Conservation (phyloP, 2,329 filamentous ascomycete genomes). For the Calonectria pteridis region DNA sequence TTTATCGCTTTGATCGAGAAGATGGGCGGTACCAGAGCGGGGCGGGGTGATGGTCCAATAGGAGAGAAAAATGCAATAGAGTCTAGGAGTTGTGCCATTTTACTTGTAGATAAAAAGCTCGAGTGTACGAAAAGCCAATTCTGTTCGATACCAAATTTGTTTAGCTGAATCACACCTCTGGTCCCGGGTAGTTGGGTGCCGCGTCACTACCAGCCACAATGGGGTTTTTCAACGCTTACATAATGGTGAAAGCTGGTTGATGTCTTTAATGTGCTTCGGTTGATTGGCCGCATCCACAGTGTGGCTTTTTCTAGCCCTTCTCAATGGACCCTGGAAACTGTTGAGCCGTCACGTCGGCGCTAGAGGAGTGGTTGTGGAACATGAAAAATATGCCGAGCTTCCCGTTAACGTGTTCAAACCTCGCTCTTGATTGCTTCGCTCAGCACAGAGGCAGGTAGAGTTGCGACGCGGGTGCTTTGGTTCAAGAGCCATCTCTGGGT, state of each 20-base stretch:
- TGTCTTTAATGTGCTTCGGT: not conserved
- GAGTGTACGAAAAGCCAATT: no score
- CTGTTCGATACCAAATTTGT: no score
- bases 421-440: not conserved
- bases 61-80: not conserved
- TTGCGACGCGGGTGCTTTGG: not conserved
- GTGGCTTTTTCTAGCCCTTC: not conserved
- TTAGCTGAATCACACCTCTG: no score
- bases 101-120: not conserved
- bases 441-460: not conserved
- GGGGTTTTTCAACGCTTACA: not conserved
- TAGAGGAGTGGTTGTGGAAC: not conserved
- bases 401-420: not conserved
- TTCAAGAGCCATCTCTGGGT: not conserved
- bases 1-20: conserved; percentile 8
- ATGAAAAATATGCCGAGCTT: not conserved
- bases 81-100: not conserved
- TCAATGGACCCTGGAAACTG: not conserved
- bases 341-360: not conserved
- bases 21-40: not conserved
- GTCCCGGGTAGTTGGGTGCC: not conserved
- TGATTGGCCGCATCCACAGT: not conserved
- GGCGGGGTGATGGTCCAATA: not conserved
- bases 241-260: not conserved
- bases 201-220: not conserved